Evolutionary conservation across 2,329 filamentous ascomycete genomes (phyloP), one percentile per base, ranked within the genome.

Genomic region (Fusarium sp.): DNA sequence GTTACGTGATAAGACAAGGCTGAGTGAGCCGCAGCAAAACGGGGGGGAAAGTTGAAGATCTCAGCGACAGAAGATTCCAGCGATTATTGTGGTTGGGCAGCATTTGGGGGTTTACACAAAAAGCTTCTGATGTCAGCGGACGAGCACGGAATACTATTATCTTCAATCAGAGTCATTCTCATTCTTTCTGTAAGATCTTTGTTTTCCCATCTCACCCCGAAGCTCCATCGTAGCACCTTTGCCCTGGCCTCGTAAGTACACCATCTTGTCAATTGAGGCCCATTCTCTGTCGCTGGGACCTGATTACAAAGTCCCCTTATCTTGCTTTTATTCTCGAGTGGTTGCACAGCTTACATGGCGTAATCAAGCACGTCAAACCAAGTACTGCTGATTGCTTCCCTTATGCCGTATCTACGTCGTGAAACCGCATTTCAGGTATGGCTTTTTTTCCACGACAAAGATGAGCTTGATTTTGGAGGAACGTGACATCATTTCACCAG

Each of bases 21-120:
- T 54, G 49, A 68, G 45, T 44, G 64, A 69, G 66, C 31, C 45
- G 21, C 49, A 48, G 41, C 27, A n/a, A 44, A 41, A 54, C 9
- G 4, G 16, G 12, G 10, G n/a, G 6, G 0, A 18, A 19, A 7
- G 2, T 21, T 5, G 15, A 7, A 55, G 19, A 42, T 52, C 38
- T 37, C 23, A 37, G 12, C 21, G 19, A n/a, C 5, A 64, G 16
- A 42, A 14, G 7, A n/a, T 48, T 44, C 33, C 23, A 35, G 31
- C 19, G n/a, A 64, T 25, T 27, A 8, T 16, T 25, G n/a, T 54
- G 14, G 33, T 45, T 18, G 38, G 38, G 33, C 38, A 7, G 7
- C 44, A 52, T 27, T 33, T 45, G 23, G 15, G 9, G 51, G 19
- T 37, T 29, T 23, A 21, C 64, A 14, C 4, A 35, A 38, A 61